Conservation (phyloP, 2,329 filamentous ascomycete species). For the Xylaria digitata region DNA sequence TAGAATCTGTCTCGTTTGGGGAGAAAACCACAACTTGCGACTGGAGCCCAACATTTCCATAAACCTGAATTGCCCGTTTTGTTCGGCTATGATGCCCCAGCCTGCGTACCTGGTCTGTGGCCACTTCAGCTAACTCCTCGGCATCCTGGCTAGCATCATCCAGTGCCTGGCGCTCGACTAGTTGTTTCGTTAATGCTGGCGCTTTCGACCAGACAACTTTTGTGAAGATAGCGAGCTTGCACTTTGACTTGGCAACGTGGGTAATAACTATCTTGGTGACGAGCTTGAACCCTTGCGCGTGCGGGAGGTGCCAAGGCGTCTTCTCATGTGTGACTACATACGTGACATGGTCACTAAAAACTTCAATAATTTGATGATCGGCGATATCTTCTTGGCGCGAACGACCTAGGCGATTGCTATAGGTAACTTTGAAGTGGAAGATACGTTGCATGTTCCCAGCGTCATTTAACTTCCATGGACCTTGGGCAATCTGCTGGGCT, state of each 20-base stretch:
- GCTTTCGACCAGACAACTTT: constrained; percentile 86
- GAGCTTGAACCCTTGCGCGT: constrained; percentile 80
- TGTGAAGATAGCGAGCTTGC: constrained; percentile 88
- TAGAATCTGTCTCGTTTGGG: constrained; percentile 59
- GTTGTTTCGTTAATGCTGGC: constrained; percentile 68
- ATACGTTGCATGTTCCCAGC: constrained; percentile 78
- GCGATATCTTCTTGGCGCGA: constrained; percentile 71
- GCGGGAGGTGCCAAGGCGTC: constrained; percentile 85
- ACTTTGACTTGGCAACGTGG: constrained; percentile 89
- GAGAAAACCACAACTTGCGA: constrained; percentile 72
- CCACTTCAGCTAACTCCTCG: constrained; percentile 78
- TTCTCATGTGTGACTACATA: constrained; percentile 73
- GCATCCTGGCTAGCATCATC: constrained; percentile 79
- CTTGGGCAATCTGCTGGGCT: constrained; percentile 83
- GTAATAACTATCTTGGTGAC: constrained; percentile 94
- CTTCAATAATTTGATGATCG: constrained; percentile 88
- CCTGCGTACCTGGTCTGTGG: constrained; percentile 80
- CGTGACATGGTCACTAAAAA: constrained; percentile 79
- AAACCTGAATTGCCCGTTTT: constrained; percentile 81
- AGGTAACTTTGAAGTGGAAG: constrained; percentile 82
- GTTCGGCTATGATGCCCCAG: constrained; percentile 79
- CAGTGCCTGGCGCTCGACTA: constrained; percentile 77
- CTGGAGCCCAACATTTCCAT: constrained; percentile 78
- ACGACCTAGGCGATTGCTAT: constrained; percentile 72
- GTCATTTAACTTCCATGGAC: constrained; percentile 81